Evolutionary conservation across 108 stramenopile genomes (phyloP), one percentile per base, ranked within the genome.

Genomic region (Craspedostauros australis): DNA sequence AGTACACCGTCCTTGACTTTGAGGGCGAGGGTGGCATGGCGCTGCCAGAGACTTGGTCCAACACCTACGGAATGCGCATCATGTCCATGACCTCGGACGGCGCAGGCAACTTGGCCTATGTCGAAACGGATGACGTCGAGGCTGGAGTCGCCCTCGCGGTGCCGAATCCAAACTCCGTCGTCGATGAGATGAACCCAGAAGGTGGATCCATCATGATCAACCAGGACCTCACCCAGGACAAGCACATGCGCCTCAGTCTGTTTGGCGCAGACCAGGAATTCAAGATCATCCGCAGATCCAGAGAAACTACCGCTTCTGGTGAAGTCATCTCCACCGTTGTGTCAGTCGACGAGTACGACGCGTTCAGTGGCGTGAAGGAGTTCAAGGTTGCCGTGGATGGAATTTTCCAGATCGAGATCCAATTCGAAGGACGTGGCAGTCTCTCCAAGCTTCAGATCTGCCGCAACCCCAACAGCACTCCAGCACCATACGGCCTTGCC

Each of bases 1-100:
- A 37, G 3, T 52, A 52, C 36, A 37, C 19, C 6, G 36, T 37
- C 34, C 36, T 52, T 37, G 51, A 52, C 36, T 52, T 52, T 38
- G 12, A 8, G 12, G 25, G 9, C 20, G 11, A 37, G 19, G 12
- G 11, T 11, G 48, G 32, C 25, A 27, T 31, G 27, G 18, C 24
- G 1, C 24, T 31, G 48, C 25, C 2, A 29, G 19, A 14, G 11
- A n/a, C n/a, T n/a, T n/a, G n/a, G n/a, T n/a, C n/a, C n/a, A n/a
- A n/a, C n/a, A n/a, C 22, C 22, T 34, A 37, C 5, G 51, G 51
- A 1, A 14, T 52, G n/a, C 22, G 7, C 3, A 37, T 52, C n/a
- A n/a, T n/a, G n/a, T n/a, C n/a, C n/a, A n/a, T n/a, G n/a, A n/a
- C n/a, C n/a, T n/a, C n/a, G n/a, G n/a, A n/a, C n/a, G n/a, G n/a